Evolutionary conservation across 768 basidiomycete species (phyloP), one percentile per base, ranked within the genome.

Genomic region (Rhizopogon vesiculosus): DNA sequence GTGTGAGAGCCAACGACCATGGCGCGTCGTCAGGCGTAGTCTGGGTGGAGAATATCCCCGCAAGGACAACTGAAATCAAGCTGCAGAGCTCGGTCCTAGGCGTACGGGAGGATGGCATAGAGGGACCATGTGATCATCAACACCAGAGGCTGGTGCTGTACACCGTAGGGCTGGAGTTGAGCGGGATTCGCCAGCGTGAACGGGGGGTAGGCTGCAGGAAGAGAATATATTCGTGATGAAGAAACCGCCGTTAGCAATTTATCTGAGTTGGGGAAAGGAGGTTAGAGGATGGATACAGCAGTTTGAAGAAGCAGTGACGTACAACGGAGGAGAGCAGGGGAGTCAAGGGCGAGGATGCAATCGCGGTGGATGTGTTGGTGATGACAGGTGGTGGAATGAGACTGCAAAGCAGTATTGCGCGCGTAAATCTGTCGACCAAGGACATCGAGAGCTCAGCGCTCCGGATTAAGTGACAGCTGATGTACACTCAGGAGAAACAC

Each of bases 71-170:
- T 6, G 76, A 68, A 12, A 86, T 60, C 10, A 84, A 65, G 4
- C 65, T 59, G 59, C 86, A 84, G 43, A 78, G 53, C 25, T 86
- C 82, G 0, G 79, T 81, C 86, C 86, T 95, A 92, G 2, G 90
- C 86, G 58, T 93, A 91, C 12, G 92, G 93, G 51, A 94, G 78
- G 53, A 85, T 80, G 53, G 93, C 85, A 65, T 91, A 94, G 10
- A 94, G 66, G 25, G 25, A 25, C 1, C 77, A 87, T 13, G 91
- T 92, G 62, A 86, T 73, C 61, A 85, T 71, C 5, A 91, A 86
- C 83, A 83, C 93, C 93, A 96, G 28, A 93, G 68, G 66, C 96
- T 94, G 0, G 83, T 80, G 22, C 83, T 40, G 85, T 87, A 93
- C 93, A 96, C 94, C 94, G 55, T 87, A 87, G 0, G 89, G 80